Evolutionary conservation across 805 yeast genomes (phyloP).

Genomic region (Ogataea sp.): DNA sequence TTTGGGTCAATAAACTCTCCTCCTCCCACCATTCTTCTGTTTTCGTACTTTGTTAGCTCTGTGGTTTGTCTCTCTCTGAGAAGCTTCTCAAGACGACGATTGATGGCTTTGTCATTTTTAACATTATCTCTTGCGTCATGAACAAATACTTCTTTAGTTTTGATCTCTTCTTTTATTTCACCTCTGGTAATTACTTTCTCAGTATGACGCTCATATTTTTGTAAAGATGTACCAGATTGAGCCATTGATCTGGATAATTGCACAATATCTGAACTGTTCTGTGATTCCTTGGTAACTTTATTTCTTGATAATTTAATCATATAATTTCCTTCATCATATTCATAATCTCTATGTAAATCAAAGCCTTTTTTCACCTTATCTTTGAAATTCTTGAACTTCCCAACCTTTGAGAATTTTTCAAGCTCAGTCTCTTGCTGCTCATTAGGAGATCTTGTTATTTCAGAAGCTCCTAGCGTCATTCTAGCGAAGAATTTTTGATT

Average conservation of each 20-base stretch:
- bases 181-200: not conserved
- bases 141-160: slow-evolving; percentile 1
- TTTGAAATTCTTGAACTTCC: not conserved
- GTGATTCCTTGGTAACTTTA: no score
- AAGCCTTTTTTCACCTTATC: not conserved
- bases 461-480: not conserved
- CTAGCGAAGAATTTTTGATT: no score
- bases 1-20: not conserved
- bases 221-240: not conserved
- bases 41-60: not conserved
- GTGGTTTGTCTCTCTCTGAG: not conserved
- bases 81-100: not conserved
- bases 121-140: not conserved
- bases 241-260: not conserved
- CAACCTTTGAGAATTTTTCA: no score
- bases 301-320: no score
- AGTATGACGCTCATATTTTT: slow-evolving; percentile 1
- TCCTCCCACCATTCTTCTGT: not conserved
- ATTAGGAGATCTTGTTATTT: no score
- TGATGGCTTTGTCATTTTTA: not conserved
- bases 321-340: no score
- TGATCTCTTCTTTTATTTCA: not conserved
- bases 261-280: no score
- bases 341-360: not conserved
- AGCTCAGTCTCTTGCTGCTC: no score